A percentile compares a stretch with the other conserved stretches of the same genome.
These are phyloP conservation scores for Pulveroboletus sp. DNA, from an alignment of 768 basidiomycete genomes.

Conservation along the genomic window DNA sequence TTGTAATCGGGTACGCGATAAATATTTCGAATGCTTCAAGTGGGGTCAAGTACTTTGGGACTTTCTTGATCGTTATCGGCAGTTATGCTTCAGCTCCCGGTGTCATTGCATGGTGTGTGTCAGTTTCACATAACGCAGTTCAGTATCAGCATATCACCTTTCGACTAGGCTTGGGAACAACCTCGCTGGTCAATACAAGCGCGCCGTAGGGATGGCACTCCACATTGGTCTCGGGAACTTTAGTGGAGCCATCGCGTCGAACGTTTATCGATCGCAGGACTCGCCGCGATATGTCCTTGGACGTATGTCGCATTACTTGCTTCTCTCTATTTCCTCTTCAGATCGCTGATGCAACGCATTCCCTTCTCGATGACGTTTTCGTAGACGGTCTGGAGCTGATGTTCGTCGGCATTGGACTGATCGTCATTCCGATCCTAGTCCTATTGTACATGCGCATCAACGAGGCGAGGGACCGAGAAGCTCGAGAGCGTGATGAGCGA, in stretches of 20 bases:
- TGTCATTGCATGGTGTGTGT: constrained; percentile 50
- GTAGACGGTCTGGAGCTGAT: constrained; percentile 60
- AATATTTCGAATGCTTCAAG: constrained; percentile 50
- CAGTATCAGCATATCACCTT: background rate
- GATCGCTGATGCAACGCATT: background rate
- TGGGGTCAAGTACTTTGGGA: constrained; percentile 68
- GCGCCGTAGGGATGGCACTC: constrained; percentile 60
- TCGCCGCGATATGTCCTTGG: constrained; percentile 58
- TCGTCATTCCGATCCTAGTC: constrained; percentile 45
- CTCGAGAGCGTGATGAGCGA: constrained; percentile 8
- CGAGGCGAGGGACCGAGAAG: constrained; percentile 38
- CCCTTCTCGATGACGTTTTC: background rate
- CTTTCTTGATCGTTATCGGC: constrained; percentile 64
- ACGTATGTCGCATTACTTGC: constrained; percentile 38
- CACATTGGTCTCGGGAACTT: constrained; percentile 54
- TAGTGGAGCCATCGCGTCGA: constrained; percentile 57
- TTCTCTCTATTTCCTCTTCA: background rate
- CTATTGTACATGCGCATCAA: constrained; percentile 55
- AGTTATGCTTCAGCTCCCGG: constrained; percentile 54
- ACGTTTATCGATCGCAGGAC: constrained; percentile 57
- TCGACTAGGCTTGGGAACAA: constrained; percentile 47
- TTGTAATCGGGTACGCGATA: constrained; percentile 56
- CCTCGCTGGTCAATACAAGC: constrained; percentile 56
- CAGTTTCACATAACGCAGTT: constrained; percentile 11
- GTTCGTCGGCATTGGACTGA: constrained; percentile 63